Evolutionary conservation across 1,284 basidiomycete species (phyloP).

Genomic region (Jaminaea rosea): DNA sequence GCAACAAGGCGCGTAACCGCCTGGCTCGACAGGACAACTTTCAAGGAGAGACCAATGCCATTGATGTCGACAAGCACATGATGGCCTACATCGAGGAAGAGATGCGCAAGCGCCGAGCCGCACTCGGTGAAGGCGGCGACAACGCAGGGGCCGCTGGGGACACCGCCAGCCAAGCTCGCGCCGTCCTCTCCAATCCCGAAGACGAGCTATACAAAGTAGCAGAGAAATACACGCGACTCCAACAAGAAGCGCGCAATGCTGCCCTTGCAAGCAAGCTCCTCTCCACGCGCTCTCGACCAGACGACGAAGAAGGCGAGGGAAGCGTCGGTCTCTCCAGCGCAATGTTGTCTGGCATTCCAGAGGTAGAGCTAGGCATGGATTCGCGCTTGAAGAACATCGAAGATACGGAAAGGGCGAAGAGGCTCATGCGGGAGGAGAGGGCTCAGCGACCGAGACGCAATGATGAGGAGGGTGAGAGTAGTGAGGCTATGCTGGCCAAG

Average conservation of each 20-base stretch:
- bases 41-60: slow-evolving; percentile 85
- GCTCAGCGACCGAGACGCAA: slow-evolving; percentile 61
- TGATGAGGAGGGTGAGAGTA: slow-evolving; percentile 61
- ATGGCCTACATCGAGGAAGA: slow-evolving; percentile 96
- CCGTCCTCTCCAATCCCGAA: slow-evolving; percentile 56
- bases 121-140: not conserved
- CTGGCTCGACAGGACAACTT: slow-evolving; percentile 82
- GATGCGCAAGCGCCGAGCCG: slow-evolving; percentile 60
- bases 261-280: not conserved
- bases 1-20: no score
- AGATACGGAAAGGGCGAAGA: slow-evolving; percentile 89
- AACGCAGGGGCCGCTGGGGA: slow-evolving; percentile 44
- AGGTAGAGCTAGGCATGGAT: slow-evolving; percentile 97
- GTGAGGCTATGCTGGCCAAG: not conserved
- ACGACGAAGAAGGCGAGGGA: slow-evolving; percentile 64
- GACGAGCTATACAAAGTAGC: slow-evolving; percentile 73
- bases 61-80: slow-evolving; percentile 98
- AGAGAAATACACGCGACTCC: slow-evolving; percentile 55
- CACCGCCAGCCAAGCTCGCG: slow-evolving; percentile 40
- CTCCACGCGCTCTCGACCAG: not conserved
- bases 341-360: slow-evolving; percentile 89
- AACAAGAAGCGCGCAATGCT: slow-evolving; percentile 19
- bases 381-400: slow-evolving; percentile 86
- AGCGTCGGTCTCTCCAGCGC: slow-evolving; percentile 82
- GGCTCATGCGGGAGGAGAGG: slow-evolving; percentile 64